A percentile compares a stretch with the other conserved stretches of the same genome.
Evolutionary conservation across 768 basidiomycete species (phyloP).

Genomic region (Hypsizygus marmoreus): DNA sequence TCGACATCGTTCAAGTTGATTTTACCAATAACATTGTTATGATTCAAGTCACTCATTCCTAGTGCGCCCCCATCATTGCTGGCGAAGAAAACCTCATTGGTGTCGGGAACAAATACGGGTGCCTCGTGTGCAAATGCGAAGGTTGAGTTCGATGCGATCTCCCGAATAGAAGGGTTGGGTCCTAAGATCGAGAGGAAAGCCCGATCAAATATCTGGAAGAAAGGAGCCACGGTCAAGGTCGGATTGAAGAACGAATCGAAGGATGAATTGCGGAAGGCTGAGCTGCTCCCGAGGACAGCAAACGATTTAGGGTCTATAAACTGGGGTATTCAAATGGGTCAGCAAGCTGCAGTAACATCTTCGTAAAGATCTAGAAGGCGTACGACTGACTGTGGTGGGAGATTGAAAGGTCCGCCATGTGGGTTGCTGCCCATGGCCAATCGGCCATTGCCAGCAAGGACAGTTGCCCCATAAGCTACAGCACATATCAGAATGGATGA

Average conservation of each 20-base stretch:
- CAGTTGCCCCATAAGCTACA: constrained; percentile 7
- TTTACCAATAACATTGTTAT: constrained; percentile 64
- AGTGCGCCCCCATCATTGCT: constrained; percentile 69
- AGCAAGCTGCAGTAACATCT: not conserved
- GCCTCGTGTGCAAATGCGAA: constrained; percentile 83
- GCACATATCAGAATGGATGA: constrained; percentile 3
- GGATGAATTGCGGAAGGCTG: constrained; percentile 36
- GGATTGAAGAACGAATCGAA: constrained; percentile 57
- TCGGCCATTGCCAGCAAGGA: constrained; percentile 3
- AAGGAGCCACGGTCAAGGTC: constrained; percentile 55
- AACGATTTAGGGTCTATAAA: constrained; percentile 52
- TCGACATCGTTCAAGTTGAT: constrained; percentile 62
- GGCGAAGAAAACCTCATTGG: constrained; percentile 73
- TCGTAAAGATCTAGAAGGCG: constrained; percentile 7
- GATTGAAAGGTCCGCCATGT: constrained; percentile 6
- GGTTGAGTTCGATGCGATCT: constrained; percentile 59
- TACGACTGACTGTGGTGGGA: constrained; percentile 35
- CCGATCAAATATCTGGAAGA: constrained; percentile 56
- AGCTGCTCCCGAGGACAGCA: constrained; percentile 48
- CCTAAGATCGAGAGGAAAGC: constrained; percentile 66
- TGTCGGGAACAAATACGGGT: constrained; percentile 64
- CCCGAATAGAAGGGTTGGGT: constrained; percentile 51
- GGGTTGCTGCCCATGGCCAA: not conserved
- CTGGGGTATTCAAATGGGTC: constrained; percentile 30
- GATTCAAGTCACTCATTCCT: constrained; percentile 62